Evolutionary conservation across 495 filamentous ascomycete genomes (phyloP).

Genomic region (Amorphotheca resinae): DNA sequence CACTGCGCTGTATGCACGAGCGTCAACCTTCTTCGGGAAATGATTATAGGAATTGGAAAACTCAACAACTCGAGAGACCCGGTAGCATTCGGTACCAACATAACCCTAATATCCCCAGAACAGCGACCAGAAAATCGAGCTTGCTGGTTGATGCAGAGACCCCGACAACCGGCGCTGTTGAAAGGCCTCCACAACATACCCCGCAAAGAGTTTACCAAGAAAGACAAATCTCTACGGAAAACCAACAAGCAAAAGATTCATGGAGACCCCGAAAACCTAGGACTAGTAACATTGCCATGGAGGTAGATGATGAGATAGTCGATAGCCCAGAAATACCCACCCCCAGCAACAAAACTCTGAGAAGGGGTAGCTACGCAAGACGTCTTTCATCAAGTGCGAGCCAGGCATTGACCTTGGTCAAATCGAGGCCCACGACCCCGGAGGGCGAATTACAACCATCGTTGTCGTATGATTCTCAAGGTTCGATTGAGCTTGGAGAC

Average conservation of each 20-base stretch:
- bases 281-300: slow-evolving; percentile 1
- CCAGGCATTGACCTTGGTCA: background rate
- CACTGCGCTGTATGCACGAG: too few species aligned
- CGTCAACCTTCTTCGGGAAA: too few species aligned
- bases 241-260: background rate
- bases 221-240: background rate
- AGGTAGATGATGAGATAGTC: slow-evolving; percentile 8
- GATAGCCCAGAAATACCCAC: background rate
- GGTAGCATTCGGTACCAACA: background rate
- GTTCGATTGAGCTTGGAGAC: background rate
- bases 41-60: too few species aligned
- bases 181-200: background rate
- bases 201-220: background rate
- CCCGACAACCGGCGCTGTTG: background rate
- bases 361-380: background rate
- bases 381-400: background rate
- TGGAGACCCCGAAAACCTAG: background rate
- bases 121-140: background rate
- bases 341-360: background rate
- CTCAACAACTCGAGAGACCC: too few species aligned
- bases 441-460: background rate
- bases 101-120: background rate
- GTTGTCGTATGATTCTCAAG: background rate
- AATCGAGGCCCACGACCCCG: background rate
- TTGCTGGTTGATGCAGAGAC: background rate